These are phyloP conservation scores for Novymonas esmeraldas DNA, from an alignment of 208 protist genomes.

Conservation along the genomic window DNA sequence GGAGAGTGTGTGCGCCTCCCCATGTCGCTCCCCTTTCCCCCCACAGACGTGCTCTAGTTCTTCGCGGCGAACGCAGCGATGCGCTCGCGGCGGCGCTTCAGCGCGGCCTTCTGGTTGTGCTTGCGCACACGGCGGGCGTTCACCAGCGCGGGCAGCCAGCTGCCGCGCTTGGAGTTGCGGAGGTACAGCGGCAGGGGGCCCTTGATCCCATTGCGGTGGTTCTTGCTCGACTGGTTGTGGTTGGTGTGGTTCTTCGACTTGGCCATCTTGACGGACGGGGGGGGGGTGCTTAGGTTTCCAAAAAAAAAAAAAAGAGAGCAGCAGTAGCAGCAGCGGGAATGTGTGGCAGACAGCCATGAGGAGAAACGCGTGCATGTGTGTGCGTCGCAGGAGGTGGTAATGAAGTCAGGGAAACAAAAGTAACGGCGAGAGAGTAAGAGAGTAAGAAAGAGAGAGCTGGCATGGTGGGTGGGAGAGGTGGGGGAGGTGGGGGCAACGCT, in stretches of 20 bases:
- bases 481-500: too few species aligned
- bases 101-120: slow-evolving; percentile 85
- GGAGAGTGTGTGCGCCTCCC: neutral
- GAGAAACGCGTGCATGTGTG: neutral
- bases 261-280: slow-evolving; percentile 63
- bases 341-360: neutral
- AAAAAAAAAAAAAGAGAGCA: neutral
- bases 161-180: slow-evolving; percentile 83
- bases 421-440: neutral
- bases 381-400: neutral
- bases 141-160: slow-evolving; percentile 78
- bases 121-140: slow-evolving; percentile 88
- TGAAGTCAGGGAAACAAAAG: neutral
- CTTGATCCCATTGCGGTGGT: slow-evolving; percentile 92
- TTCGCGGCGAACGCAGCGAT: slow-evolving; percentile 58
- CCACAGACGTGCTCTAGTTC: slow-evolving; percentile 18
- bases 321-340: neutral
- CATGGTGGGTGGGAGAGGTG: too few species aligned
- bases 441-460: neutral
- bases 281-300: neutral
- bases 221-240: slow-evolving; percentile 94
- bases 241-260: slow-evolving; percentile 96
- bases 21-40: neutral
- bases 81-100: slow-evolving; percentile 78
- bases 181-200: slow-evolving; percentile 61